Evolutionary conservation across 2,329 filamentous ascomycete species (phyloP).

Genomic region (Remersonia thermophila): DNA sequence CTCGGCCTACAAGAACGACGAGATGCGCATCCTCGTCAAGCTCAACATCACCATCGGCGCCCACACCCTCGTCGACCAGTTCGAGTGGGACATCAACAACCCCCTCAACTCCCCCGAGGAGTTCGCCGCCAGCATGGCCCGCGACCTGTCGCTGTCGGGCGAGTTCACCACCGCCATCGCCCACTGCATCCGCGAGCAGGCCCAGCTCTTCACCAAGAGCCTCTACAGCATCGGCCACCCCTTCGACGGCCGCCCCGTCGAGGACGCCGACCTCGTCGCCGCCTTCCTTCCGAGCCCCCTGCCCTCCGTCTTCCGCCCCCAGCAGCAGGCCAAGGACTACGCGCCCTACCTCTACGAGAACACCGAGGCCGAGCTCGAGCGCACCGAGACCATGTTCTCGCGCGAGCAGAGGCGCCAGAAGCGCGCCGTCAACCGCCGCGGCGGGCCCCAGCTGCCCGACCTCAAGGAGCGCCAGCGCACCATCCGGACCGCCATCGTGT

Average conservation of each 20-base stretch:
- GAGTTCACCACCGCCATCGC: conserved; percentile 97
- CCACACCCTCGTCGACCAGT: conserved; percentile 89
- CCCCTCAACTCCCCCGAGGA: conserved; percentile 87
- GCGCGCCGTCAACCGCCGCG: conserved; percentile 83
- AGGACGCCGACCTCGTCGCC: conserved; percentile 77
- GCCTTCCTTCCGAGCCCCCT: conserved; percentile 81
- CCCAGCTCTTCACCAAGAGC: conserved; percentile 85
- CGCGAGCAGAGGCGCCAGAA: conserved; percentile 91
- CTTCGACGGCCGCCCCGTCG: conserved; percentile 86
- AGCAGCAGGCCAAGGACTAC: conserved; percentile 88
- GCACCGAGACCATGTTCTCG: conserved; percentile 83
- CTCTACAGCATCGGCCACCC: conserved; percentile 87
- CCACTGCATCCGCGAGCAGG: conserved; percentile 92
- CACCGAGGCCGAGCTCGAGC: conserved; percentile 78
- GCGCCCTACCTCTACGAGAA: conserved; percentile 89
- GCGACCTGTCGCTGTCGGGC: conserved; percentile 79
- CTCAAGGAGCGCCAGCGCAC: conserved; percentile 90
- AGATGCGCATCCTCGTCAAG: conserved; percentile 94
- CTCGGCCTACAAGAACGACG: conserved; percentile 92
- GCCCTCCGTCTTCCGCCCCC: conserved; percentile 71
- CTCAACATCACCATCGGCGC: conserved; percentile 95
- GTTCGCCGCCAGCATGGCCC: conserved; percentile 80
- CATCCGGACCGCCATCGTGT: conserved; percentile 83
- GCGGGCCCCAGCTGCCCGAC: conserved; percentile 87
- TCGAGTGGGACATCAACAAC: conserved; percentile 98